Evolutionary conservation across 768 basidiomycete species (phyloP), one percentile per base, ranked within the genome.

Genomic region (Tephrocybe sp.): DNA sequence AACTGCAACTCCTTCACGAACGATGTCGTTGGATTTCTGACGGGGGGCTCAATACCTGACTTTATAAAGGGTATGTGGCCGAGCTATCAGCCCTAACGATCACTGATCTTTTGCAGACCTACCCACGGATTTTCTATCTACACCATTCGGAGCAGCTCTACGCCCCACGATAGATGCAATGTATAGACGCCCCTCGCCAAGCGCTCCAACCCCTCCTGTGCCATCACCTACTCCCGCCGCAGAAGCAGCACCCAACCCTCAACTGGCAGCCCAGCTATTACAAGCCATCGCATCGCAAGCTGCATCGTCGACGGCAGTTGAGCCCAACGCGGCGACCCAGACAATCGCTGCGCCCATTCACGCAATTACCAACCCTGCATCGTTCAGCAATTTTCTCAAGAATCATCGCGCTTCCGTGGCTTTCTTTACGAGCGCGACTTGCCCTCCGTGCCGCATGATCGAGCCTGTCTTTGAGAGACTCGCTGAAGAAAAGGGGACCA

Each of bases 1-100:
- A 97, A 97, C 61, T 97, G 94, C 68, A 98, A 98, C 66, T 88
- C 90, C 1, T 98, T 98, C 58, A 94, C 93, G 2, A 91, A 87
- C 53, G 93, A 96, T 57, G 84, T 84, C 51, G 71, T 93, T 28
- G 93, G 88, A 2, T 94, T 97, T 63, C 69, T 98, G 42, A 96
- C 91, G 0, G 93, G 93, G 24, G 77, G 77, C 3, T 82, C 83
- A 14, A 90, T 97, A 48, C 94, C 94, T 3, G 57, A 75, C 2
- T 93, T 84, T 68, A 90, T 98, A 56, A 89, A 81, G 70, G 88
- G 93, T 86, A 21, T 8, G 17, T 36, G 11, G 15, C 34, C 11
- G 18, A 20, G 24, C 21, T 32, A 33, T 34, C 28, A 30, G 18
- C 20, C 18, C 11, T 21, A 20, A 39, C 17, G 41, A 46, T n/a